Evolutionary conservation across 345 rosid species (phyloP).

Genomic region (Schrenkiella parvula): DNA sequence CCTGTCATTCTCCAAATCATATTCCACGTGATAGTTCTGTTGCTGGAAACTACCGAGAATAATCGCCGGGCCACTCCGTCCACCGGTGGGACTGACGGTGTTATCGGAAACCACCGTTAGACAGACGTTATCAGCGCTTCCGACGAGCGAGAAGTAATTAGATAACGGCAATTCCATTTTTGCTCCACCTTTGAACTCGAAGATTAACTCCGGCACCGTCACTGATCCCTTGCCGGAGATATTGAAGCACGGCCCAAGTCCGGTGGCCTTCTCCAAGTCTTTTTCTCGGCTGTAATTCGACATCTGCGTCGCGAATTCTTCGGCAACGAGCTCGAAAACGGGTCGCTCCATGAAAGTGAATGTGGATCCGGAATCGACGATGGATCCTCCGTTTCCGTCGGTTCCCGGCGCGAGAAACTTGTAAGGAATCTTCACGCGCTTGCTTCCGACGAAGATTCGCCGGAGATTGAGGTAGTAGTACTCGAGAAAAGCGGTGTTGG

Average conservation of each 20-base stretch:
- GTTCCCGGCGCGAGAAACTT: conserved; percentile 47
- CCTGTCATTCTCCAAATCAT: conserved; percentile 62
- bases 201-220: conserved; percentile 42
- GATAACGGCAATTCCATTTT: conserved; percentile 57
- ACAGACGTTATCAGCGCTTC: conserved; percentile 37
- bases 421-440: conserved; percentile 58
- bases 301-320: conserved; percentile 63
- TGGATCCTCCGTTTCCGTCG: conserved; percentile 76
- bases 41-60: conserved; percentile 82
- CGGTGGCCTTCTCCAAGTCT: conserved; percentile 41
- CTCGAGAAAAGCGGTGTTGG: conserved; percentile 38
- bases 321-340: conserved; percentile 45
- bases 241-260: conserved; percentile 69
- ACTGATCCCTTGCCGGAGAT: conserved; percentile 43
- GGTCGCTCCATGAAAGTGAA: conserved; percentile 79
- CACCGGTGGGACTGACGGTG: conserved; percentile 19
- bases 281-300: conserved; percentile 42
- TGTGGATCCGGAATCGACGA: conserved; percentile 89
- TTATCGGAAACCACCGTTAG: conserved; percentile 45
- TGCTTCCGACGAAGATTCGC: conserved; percentile 54
- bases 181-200: conserved; percentile 83
- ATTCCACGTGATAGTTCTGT: conserved; percentile 73
- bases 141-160: conserved; percentile 53
- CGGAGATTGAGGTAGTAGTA: conserved; percentile 65
- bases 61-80: conserved; percentile 61